A percentile compares a stretch with the other conserved stretches of the same genome.
These are phyloP conservation scores for Prunus kanzakura DNA, from an alignment of 306 rosid genomes.

Conservation along the genomic window DNA sequence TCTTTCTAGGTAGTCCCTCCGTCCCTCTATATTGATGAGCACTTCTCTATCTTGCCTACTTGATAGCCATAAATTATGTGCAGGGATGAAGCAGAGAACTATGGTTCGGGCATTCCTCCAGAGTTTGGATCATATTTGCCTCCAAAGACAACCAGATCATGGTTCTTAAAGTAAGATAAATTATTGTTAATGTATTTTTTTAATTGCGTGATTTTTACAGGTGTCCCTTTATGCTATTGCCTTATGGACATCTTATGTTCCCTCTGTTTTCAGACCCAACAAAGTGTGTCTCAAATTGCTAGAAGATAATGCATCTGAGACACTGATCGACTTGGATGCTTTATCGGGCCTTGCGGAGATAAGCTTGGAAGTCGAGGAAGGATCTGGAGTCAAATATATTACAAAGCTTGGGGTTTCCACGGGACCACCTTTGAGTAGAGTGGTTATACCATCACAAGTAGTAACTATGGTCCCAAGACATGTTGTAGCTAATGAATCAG, in stretches of 20 bases:
- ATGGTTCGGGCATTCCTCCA: conserved; percentile 44
- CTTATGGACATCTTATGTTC: conserved; percentile 17
- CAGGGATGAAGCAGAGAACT: conserved; percentile 58
- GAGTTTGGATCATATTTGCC: conserved; percentile 70
- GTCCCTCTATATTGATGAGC: conserved; percentile 12
- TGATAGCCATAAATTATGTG: conserved; percentile 30
- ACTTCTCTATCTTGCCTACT: conserved; percentile 18
- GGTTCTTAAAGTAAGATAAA: conserved; percentile 79
- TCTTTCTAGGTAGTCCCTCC: conserved; percentile 52
- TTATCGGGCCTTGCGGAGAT: conserved; percentile 88
- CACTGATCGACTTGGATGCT: conserved; percentile 72
- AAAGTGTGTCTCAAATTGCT: conserved; percentile 58
- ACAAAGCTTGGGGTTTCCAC: conserved; percentile 78
- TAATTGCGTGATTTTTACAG: conserved; percentile 25
- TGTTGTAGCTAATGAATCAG: conserved; percentile 74
- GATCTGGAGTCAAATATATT: conserved; percentile 52
- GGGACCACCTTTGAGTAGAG: conserved; percentile 57
- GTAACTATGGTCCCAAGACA: conserved; percentile 90
- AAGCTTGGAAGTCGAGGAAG: conserved; percentile 58
- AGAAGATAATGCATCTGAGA: conserved; percentile 66
- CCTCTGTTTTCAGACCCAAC: conserved; percentile 55
- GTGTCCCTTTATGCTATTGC: conserved; percentile 9
- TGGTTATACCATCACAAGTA: conserved; percentile 67
- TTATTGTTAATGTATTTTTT: conserved; percentile 17
- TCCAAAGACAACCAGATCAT: conserved; percentile 67